Evolutionary conservation across 1,139 yeast species (phyloP).

Genomic region (Taphrina populina): DNA sequence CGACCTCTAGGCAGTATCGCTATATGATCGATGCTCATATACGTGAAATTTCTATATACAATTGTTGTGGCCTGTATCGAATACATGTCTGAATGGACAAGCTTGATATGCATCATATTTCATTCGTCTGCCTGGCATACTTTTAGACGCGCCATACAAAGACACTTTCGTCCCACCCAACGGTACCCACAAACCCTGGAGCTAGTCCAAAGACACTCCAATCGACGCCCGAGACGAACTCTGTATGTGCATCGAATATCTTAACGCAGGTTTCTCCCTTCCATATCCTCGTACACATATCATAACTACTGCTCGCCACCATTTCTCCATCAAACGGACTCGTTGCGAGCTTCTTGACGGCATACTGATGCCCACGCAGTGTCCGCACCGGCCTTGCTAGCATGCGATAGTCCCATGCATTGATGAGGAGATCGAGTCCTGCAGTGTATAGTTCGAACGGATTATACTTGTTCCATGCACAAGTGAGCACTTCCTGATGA

Average conservation of each 20-base stretch:
- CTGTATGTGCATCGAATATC: conserved; percentile 71
- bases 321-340: conserved; percentile 79
- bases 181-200: conserved; percentile 91
- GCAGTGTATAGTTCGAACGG: conserved; percentile 77
- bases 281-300: conserved; percentile 91
- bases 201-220: conserved; percentile 90
- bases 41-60: background rate
- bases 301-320: conserved; percentile 77
- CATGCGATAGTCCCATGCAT: conserved; percentile 87
- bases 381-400: conserved; percentile 67
- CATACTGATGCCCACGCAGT: conserved; percentile 82
- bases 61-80: background rate
- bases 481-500: conserved; percentile 73
- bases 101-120: too few relatives aligned
- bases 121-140: too few relatives aligned
- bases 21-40: too few relatives aligned
- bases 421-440: conserved; percentile 80
- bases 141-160: conserved; percentile 81
- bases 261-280: conserved; percentile 53
- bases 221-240: conserved; percentile 92
- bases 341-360: conserved; percentile 80
- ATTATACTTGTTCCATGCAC: conserved; percentile 90
- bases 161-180: conserved; percentile 97
- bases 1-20: too few relatives aligned
- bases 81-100: too few relatives aligned